A percentile compares a stretch with the other conserved stretches of the same genome.
Evolutionary conservation across 192 early-diverging fungal genomes (phyloP).

Genomic region (Coemansia sp.): DNA sequence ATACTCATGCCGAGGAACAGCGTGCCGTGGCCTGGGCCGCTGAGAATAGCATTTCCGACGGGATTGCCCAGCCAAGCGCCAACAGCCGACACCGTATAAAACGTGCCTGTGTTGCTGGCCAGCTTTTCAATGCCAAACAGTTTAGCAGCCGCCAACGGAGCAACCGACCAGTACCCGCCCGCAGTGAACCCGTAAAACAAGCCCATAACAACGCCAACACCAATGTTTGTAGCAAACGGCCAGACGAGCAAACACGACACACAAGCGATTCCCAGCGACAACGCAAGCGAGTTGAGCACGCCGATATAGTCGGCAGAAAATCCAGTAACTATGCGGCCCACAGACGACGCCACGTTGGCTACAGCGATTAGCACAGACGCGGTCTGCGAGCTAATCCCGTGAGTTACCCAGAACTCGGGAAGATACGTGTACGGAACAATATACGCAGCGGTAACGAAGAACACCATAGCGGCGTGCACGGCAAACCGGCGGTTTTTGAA

Average conservation of each 20-base stretch:
- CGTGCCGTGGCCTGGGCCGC: slow-evolving; percentile 29
- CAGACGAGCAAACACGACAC: slow-evolving; percentile 35
- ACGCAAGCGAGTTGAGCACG: slow-evolving; percentile 37
- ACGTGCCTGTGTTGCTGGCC: slow-evolving; percentile 40
- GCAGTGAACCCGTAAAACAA: slow-evolving; percentile 37
- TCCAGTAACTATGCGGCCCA: slow-evolving; percentile 33
- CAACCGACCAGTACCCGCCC: slow-evolving; percentile 48
- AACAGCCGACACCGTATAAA: slow-evolving; percentile 36
- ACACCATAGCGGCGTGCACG: slow-evolving; percentile 34
- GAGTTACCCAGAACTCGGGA: slow-evolving; percentile 37
- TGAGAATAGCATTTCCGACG: slow-evolving; percentile 33
- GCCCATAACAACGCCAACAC: slow-evolving; percentile 34
- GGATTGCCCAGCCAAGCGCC: slow-evolving; percentile 49
- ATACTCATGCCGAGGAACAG: slow-evolving; percentile 34
- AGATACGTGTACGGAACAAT: slow-evolving; percentile 45
- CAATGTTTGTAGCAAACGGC: slow-evolving; percentile 42
- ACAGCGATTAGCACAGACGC: slow-evolving; percentile 49
- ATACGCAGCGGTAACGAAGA: slow-evolving; percentile 50
- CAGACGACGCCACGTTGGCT: slow-evolving; percentile 44
- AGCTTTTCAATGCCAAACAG: slow-evolving; percentile 45
- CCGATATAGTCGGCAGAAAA: slow-evolving; percentile 44
- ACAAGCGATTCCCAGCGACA: slow-evolving; percentile 18
- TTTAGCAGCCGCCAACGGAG: slow-evolving; percentile 39
- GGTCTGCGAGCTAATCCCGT: slow-evolving; percentile 30
- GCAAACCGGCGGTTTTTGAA: slow-evolving; percentile 37